Evolutionary conservation across 2,329 filamentous ascomycete species (phyloP).

Genomic region (Alternaria sp.): DNA sequence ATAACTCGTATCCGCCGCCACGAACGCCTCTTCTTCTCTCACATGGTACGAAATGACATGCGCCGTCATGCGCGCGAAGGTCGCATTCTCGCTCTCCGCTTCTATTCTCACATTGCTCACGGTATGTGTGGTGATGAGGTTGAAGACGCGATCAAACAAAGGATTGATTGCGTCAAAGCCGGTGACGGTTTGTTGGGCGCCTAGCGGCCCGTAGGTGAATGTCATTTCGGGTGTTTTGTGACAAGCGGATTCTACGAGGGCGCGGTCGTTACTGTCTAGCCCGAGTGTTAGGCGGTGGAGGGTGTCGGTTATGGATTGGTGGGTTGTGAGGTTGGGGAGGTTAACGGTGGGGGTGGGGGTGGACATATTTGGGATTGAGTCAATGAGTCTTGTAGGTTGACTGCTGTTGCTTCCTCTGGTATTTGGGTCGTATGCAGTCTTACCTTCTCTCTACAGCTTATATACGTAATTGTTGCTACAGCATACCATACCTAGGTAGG

Average conservation of each 20-base stretch:
- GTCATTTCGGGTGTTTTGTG: slow-evolving; percentile 23
- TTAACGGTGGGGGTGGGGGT: background rate
- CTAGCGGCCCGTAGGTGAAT: slow-evolving; percentile 18
- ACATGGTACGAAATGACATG: slow-evolving; percentile 30
- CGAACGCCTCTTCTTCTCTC: slow-evolving; percentile 24
- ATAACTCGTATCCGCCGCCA: slow-evolving; percentile 24
- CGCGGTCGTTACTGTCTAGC: slow-evolving; percentile 29
- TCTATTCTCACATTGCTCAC: slow-evolving; percentile 32
- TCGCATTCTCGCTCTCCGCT: slow-evolving; percentile 15
- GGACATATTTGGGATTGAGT: background rate
- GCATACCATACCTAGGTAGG: background rate
- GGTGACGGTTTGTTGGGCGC: slow-evolving; percentile 3
- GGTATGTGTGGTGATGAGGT: slow-evolving; percentile 29
- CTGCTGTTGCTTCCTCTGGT: background rate
- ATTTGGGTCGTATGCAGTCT: background rate
- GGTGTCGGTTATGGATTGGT: slow-evolving; percentile 32
- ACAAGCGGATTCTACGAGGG: slow-evolving; percentile 30
- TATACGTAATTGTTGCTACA: background rate
- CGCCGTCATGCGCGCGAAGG: slow-evolving; percentile 25
- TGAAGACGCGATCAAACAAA: slow-evolving; percentile 23
- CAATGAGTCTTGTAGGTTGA: background rate
- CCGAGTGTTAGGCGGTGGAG: slow-evolving; percentile 31
- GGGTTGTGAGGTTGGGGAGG: slow-evolving; percentile 15
- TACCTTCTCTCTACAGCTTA: background rate
- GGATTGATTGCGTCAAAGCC: slow-evolving; percentile 26